These are phyloP conservation scores for Eutrema heterophyllum DNA, from an alignment of 345 rosid species.

Conservation along the genomic window DNA sequence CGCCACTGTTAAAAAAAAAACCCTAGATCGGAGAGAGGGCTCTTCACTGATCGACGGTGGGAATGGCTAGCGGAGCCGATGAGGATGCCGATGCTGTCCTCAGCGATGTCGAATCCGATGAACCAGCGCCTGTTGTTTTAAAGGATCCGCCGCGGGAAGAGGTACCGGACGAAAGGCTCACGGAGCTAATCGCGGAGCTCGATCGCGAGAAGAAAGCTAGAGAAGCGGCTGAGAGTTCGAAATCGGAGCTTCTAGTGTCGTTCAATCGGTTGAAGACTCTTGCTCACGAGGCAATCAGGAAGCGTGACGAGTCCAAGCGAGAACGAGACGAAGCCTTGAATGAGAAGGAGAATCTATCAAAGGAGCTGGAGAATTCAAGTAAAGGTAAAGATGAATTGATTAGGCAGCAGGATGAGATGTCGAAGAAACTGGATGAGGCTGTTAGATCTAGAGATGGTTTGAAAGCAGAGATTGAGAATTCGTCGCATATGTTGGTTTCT, in stretches of 20 bases:
- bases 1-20: background rate
- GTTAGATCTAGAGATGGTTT: conserved; percentile 56
- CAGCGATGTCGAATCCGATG: conserved; percentile 91
- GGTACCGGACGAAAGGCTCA: conserved; percentile 44
- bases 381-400: conserved; percentile 48
- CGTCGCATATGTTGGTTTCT: conserved; percentile 82
- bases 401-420: conserved; percentile 51
- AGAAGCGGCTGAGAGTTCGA: conserved; percentile 63
- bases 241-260: conserved; percentile 56
- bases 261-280: conserved; percentile 68
- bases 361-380: conserved; percentile 46
- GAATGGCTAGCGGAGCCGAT: conserved; percentile 52
- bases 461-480: conserved; percentile 72
- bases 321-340: conserved; percentile 75
- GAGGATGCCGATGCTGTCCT: conserved; percentile 75
- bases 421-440: conserved; percentile 54
- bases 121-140: conserved; percentile 43
- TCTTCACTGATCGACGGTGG: background rate
- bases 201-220: conserved; percentile 91
- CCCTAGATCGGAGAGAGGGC: conserved; percentile 13
- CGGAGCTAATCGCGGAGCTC: conserved; percentile 68
- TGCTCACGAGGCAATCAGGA: conserved; percentile 79
- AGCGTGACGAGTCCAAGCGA: conserved; percentile 69
- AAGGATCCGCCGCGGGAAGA: conserved; percentile 42
- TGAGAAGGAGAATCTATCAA: conserved; percentile 54